Evolutionary conservation across 441 rosid genomes (phyloP).

Genomic region (Metrosideros polymorpha): DNA sequence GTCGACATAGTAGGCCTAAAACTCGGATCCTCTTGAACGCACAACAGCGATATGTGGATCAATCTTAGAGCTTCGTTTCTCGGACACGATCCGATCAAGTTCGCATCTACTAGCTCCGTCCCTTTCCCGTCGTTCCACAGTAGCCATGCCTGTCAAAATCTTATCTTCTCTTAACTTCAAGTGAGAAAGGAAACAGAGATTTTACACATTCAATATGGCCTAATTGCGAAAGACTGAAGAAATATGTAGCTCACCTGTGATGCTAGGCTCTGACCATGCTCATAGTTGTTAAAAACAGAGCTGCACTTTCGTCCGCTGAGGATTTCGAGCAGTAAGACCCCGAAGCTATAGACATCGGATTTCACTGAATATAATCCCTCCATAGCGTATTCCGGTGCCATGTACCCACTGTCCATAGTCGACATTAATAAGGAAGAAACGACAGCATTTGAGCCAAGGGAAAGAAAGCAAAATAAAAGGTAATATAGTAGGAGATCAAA

Average conservation of each 20-base stretch:
- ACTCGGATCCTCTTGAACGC: slow-evolving; percentile 32
- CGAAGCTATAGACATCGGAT: slow-evolving; percentile 41
- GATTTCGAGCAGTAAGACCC: slow-evolving; percentile 34
- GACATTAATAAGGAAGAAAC: background rate
- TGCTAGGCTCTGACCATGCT: slow-evolving; percentile 22
- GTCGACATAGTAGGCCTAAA: slow-evolving; percentile 32
- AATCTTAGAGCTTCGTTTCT: slow-evolving; percentile 20
- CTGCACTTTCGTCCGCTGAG: slow-evolving; percentile 34
- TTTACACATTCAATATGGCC: background rate
- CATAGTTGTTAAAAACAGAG: slow-evolving; percentile 12
- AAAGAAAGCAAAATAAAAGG: background rate
- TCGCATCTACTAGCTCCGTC: slow-evolving; percentile 20
- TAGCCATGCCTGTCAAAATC: slow-evolving; percentile 17
- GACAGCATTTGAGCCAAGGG: background rate
- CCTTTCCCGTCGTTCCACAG: slow-evolving; percentile 15
- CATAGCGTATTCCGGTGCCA: slow-evolving; percentile 43
- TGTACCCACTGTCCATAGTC: slow-evolving; percentile 34
- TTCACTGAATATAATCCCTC: slow-evolving; percentile 32
- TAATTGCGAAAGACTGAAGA: background rate
- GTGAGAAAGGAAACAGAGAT: background rate
- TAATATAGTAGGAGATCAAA: background rate
- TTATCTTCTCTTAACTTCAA: background rate
- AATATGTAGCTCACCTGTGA: slow-evolving; percentile 13
- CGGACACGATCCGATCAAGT: slow-evolving; percentile 1
- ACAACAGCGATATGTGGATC: slow-evolving; percentile 23